These are phyloP conservation scores for Ulmus americana DNA, from an alignment of 331 rosid species.

Conservation along the genomic window DNA sequence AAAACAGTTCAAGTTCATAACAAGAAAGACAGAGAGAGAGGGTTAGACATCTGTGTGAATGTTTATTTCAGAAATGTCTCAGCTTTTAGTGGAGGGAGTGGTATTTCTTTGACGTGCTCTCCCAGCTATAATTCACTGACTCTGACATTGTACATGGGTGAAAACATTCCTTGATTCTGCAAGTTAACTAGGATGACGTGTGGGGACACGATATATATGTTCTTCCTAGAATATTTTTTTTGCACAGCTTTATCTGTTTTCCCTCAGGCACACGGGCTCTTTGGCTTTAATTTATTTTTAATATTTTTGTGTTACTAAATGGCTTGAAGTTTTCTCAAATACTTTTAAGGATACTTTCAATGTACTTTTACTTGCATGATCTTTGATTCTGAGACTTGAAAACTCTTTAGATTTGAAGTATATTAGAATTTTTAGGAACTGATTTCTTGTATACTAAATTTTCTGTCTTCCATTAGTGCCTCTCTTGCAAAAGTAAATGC, in stretches of 20 bases:
- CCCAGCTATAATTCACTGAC: no score
- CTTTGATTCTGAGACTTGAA: not conserved
- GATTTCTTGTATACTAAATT: not conserved
- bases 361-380: not conserved
- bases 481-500: constrained; percentile 80
- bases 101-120: not conserved
- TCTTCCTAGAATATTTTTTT: not conserved
- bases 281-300: not conserved
- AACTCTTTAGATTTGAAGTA: not conserved
- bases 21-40: not conserved
- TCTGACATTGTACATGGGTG: no score
- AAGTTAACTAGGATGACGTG: not conserved
- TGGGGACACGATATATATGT: not conserved
- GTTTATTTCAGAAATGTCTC: not conserved
- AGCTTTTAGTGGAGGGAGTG: not conserved
- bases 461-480: constrained; percentile 39
- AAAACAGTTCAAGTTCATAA: not conserved
- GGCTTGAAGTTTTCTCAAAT: not conserved
- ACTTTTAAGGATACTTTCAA: not conserved
- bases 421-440: not conserved
- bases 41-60: not conserved
- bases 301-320: not conserved
- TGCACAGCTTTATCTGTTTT: not conserved
- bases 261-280: not conserved
- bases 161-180: no score